Conservation (phyloP, 495 filamentous ascomycete species). For the Hyphodiscus hymeniophilus region DNA sequence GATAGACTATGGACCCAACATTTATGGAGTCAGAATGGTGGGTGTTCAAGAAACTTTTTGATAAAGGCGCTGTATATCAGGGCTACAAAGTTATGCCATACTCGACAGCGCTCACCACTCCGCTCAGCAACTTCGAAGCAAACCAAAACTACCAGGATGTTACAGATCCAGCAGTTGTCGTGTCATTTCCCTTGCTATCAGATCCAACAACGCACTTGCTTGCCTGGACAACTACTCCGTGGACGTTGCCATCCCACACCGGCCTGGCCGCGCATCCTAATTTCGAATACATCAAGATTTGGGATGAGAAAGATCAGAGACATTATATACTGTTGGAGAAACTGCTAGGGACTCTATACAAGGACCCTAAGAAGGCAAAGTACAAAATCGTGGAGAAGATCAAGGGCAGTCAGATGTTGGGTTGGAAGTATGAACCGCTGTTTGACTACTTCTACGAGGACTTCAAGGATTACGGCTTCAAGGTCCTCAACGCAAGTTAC, state of each 20-base stretch:
- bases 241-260: conserved; percentile 85
- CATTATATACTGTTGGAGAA: conserved; percentile 86
- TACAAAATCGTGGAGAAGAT: conserved; percentile 78
- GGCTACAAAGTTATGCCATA: conserved; percentile 92
- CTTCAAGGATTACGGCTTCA: conserved; percentile 84
- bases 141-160: conserved; percentile 93
- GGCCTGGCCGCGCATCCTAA: conserved; percentile 77
- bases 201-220: conserved; percentile 69
- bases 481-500: conserved; percentile 77
- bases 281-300: conserved; percentile 91
- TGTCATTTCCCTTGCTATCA: conserved; percentile 74
- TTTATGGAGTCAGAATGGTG: conserved; percentile 98
- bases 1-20: conserved; percentile 77
- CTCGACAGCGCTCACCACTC: conserved; percentile 83
- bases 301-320: conserved; percentile 71
- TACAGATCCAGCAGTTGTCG: conserved; percentile 86
- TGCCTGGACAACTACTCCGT: conserved; percentile 94
- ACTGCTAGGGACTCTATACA: conserved; percentile 79
- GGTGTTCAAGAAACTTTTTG: conserved; percentile 88
- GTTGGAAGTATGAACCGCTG: conserved; percentile 85
- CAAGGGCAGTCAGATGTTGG: conserved; percentile 80
- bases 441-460: conserved; percentile 93
- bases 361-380: conserved; percentile 96
- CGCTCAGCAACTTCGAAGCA: conserved; percentile 88
- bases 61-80: conserved; percentile 82